phyloP scores from a whole-genome alignment of 2,329 filamentous ascomycete genomes.

The Clonostachys rhizophaga region DNA sequence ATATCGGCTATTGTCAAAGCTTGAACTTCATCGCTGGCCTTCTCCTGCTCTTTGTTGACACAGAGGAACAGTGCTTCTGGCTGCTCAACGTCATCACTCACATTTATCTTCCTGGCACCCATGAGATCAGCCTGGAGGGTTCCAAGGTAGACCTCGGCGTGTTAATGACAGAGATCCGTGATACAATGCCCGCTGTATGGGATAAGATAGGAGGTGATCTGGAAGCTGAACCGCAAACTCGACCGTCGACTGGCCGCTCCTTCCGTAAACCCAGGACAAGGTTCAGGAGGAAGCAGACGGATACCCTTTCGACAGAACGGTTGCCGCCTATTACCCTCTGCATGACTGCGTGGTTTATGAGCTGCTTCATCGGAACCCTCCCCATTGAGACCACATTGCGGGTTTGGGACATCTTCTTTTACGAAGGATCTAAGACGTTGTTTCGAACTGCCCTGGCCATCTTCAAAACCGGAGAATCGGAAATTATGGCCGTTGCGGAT shows the following conservation, averaged over 20 bases:
- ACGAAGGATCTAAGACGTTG: constrained; percentile 88
- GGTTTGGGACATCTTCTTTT: constrained; percentile 95
- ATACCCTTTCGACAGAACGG: constrained; percentile 39
- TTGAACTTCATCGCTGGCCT: constrained; percentile 93
- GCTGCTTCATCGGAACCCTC: constrained; percentile 86
- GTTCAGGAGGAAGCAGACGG: constrained; percentile 30
- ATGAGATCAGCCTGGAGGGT: constrained; percentile 84
- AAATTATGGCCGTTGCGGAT: constrained; percentile 75
- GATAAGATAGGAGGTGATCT: constrained; percentile 80
- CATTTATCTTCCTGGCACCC: constrained; percentile 83
- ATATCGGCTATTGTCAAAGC: constrained; percentile 92
- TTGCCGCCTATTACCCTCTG: constrained; percentile 89
- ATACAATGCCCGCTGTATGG: constrained; percentile 80
- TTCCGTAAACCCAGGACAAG: constrained; percentile 29
- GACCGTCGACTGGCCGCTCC: constrained; percentile 25
- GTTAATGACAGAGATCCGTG: constrained; percentile 80
- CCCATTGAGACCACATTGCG: constrained; percentile 88
- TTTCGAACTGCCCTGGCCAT: constrained; percentile 89
- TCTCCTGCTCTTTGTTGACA: constrained; percentile 79
- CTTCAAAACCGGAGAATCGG: constrained; percentile 80
- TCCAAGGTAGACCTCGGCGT: constrained; percentile 93
- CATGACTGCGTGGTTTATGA: constrained; percentile 98
- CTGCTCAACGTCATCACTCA: constrained; percentile 89
- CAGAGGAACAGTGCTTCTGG: constrained; percentile 90
- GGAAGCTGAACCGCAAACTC: constrained; percentile 36